Evolutionary conservation across 2,329 filamentous ascomycete species (phyloP), one percentile per base, ranked within the genome.

Genomic region (Chrysoporthe austroafricana): DNA sequence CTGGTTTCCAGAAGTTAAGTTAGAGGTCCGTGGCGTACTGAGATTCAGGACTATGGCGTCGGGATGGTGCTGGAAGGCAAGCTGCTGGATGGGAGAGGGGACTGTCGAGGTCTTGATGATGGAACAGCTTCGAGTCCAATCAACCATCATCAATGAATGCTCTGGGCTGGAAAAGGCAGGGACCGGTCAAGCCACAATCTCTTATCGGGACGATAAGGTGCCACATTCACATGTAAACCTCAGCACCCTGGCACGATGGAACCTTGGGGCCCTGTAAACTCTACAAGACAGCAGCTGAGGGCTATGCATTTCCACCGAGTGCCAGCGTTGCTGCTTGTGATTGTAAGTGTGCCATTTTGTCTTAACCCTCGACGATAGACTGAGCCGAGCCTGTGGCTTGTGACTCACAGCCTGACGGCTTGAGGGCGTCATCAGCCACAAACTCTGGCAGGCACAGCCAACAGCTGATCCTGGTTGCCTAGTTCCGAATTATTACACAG

Each of bases 221-320:
- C 59, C 59, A 61, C 59, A 48, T 61, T 61, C 59, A 61, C 59
- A 61, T 61, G 59, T 46, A 26, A 61, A 61, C 59, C 42, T 21
- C 42, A 46, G 26, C 36, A 43, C 18, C 32, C 54, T 58, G 32
- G 14, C 36, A 43, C 18, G 14, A 32, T 58, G 32, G 14, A 58
- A 26, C 34, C 34, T 42, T 13, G 50, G 32, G 21, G 50, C 13
- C 50, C 50, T 54, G 13, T 21, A 54, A 34, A 21, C 50, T 13
- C 50, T 32, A 26, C 13, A 16, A 34, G 32, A 32, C 4, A n/a
- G 21, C 9, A 54, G 3, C 21, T 9, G 32, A 4, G 21, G 50
- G 21, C 50, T 34, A 8, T 4, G 21, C 14, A 26, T 26, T 26
- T 26, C 26, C 26, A 26, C 26, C 26, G 26, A 26, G 26, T 26